Base-by-base conservation (phyloP, 257 asterid genomes). In the Lavandula angustifolia region DNA sequence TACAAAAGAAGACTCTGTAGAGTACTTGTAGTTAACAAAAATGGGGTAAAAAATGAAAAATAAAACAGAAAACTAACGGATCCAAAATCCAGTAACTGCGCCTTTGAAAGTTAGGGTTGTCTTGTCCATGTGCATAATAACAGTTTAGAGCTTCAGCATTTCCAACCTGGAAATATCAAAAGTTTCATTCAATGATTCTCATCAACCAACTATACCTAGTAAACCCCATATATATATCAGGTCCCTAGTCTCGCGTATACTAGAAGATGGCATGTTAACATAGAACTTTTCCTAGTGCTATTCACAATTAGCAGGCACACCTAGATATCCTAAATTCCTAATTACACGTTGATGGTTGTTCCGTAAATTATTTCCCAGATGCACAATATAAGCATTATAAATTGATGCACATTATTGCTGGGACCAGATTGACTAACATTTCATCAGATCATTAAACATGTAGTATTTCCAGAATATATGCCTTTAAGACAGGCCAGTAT, bases 61-160 rank as follows among this genome's bases (percentile, higher is more conserved):
- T 22, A 22, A 22, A 22, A 22, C 27, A 22, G 2, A 22, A 22
- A 22, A 22, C 27, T 82, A 82, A 94, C 99, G 82, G 87, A 54
- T 94, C 85, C 82, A 94, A 81, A 80, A 87, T 90, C 99, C 99
- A 94, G 71, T 82, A 94, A 85, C 96, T 82, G 67, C 99, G 97
- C 68, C 99, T 85, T 82, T 84, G 95, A 76, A 94, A 88, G 69
- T 77, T 83, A 22, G 90, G 76, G 71, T 85, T 90, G 67, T 78
- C 87, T 72, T 82, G 95, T 60, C 97, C 96, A 74, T 87, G 97
- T 31, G 99, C 97, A 67, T 94, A 94, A 73, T 94, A 94, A 81
- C 99, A 94, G 61, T 90, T 90, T 46, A 94, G 70, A 64, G 95
- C 95, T 79, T 94, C 99, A 42, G 75, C 87, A 78, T 76, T 83